A percentile compares a stretch with the other conserved stretches of the same genome.
These are phyloP conservation scores for Tothia fuscella DNA, from an alignment of 2,329 filamentous ascomycete species.

Conservation along the genomic window DNA sequence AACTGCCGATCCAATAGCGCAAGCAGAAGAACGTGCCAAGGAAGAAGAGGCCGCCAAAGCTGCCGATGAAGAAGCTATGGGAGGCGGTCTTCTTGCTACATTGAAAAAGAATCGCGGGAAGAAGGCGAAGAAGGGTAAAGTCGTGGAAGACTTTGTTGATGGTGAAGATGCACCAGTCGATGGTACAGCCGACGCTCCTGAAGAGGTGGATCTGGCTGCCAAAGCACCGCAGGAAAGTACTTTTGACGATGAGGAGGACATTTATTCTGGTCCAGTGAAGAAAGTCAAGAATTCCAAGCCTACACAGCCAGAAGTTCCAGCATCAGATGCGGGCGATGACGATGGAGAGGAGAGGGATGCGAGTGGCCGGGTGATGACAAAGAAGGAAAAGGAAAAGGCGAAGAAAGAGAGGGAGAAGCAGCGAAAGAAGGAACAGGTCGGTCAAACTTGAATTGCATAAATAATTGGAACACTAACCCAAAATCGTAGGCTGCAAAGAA, in stretches of 20 bases:
- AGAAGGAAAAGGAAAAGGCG: constrained; percentile 95
- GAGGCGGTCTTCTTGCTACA: constrained; percentile 36
- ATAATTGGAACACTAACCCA: background rate
- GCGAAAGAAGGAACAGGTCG: constrained; percentile 92
- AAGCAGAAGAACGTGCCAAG: constrained; percentile 33
- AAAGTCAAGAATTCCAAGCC: constrained; percentile 47
- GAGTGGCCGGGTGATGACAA: constrained; percentile 68
- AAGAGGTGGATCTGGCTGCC: constrained; percentile 36
- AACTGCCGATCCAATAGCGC: constrained; percentile 49
- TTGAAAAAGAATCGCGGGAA: constrained; percentile 50
- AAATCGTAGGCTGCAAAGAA: constrained; percentile 39
- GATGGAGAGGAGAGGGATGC: constrained; percentile 42
- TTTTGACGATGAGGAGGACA: constrained; percentile 60
- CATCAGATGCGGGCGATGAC: too few relatives aligned
- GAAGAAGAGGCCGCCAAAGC: constrained; percentile 37
- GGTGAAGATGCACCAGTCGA: constrained; percentile 45
- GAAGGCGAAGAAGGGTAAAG: constrained; percentile 81
- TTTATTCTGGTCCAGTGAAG: constrained; percentile 65
- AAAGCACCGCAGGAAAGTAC: constrained; percentile 73
- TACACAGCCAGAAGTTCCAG: constrained; percentile 25
- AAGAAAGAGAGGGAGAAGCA: constrained; percentile 99
- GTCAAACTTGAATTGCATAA: constrained; percentile 16
- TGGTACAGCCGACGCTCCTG: constrained; percentile 28
- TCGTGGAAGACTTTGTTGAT: constrained; percentile 59
- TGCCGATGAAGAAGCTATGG: constrained; percentile 38